These are phyloP conservation scores for Thalassiosira hispida DNA, from an alignment of 352 stramenopile genomes.

Conservation along the genomic window DNA sequence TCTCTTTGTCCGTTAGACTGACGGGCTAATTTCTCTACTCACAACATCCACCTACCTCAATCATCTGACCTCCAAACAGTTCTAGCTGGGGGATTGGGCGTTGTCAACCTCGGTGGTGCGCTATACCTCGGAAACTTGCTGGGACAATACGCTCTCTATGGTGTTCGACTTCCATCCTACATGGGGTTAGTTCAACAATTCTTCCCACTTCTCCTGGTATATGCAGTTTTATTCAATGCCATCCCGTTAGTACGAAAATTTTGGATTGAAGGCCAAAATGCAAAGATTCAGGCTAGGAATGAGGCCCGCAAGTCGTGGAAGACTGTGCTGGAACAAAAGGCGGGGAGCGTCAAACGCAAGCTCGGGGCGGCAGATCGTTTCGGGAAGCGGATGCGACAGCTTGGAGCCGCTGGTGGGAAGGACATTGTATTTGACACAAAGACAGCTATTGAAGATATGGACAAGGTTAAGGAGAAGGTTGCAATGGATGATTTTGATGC, in stretches of 20 bases:
- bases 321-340: constrained; percentile 48
- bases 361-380: constrained; percentile 68
- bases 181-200: constrained; percentile 76
- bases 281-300: constrained; percentile 77
- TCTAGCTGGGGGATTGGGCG: constrained; percentile 71
- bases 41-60: no score
- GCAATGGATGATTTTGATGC: constrained; percentile 82
- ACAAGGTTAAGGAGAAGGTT: constrained; percentile 51
- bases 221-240: constrained; percentile 83
- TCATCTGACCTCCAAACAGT: constrained; percentile 55
- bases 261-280: constrained; percentile 75
- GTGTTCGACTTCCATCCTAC: constrained; percentile 66
- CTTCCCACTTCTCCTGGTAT: constrained; percentile 77
- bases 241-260: constrained; percentile 77
- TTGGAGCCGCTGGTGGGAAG: constrained; percentile 45
- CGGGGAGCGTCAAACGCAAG: constrained; percentile 63
- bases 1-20: no score
- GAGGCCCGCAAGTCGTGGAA: constrained; percentile 67
- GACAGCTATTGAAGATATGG: constrained; percentile 53
- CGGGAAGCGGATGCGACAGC: constrained; percentile 61
- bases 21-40: no score
- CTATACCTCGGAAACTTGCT: constrained; percentile 81
- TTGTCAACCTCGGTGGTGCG: constrained; percentile 81
- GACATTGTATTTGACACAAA: constrained; percentile 77
- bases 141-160: constrained; percentile 60